Conservation (phyloP, 1,139 yeast species). For the Kodamaea sp. region DNA sequence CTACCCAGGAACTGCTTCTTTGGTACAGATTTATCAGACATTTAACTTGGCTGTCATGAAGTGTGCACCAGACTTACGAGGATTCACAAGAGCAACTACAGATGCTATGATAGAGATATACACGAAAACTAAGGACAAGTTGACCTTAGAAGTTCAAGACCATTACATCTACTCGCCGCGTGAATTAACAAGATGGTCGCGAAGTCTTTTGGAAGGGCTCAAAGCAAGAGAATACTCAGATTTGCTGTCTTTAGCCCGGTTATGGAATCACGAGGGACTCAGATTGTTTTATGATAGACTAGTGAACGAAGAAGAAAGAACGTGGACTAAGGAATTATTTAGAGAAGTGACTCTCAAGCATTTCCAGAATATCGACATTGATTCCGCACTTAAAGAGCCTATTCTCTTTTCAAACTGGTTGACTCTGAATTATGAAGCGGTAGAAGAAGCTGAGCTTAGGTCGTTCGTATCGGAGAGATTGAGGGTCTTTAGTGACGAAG, state of each 20-base stretch:
- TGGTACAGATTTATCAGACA: slow-evolving; percentile 65
- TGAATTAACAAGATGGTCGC: slow-evolving; percentile 85
- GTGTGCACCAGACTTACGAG: slow-evolving; percentile 61
- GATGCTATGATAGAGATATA: slow-evolving; percentile 71
- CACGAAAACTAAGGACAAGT: slow-evolving; percentile 38
- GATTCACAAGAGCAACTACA: slow-evolving; percentile 55
- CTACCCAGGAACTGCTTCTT: slow-evolving; percentile 70
- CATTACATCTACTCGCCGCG: slow-evolving; percentile 88
- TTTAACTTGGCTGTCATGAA: slow-evolving; percentile 62
- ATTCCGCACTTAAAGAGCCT: slow-evolving; percentile 45
- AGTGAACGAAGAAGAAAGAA: slow-evolving; percentile 47
- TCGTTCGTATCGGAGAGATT: slow-evolving; percentile 66
- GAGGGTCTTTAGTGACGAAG: slow-evolving; percentile 75
- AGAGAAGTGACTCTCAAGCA: slow-evolving; percentile 30
- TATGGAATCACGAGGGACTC: slow-evolving; percentile 84
- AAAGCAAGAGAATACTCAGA: slow-evolving; percentile 35
- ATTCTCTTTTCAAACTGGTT: slow-evolving; percentile 76
- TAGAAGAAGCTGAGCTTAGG: slow-evolving; percentile 47
- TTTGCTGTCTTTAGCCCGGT: slow-evolving; percentile 50
- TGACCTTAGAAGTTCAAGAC: slow-evolving; percentile 37
- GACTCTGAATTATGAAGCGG: slow-evolving; percentile 61
- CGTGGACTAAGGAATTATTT: slow-evolving; percentile 54
- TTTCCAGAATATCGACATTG: slow-evolving; percentile 52
- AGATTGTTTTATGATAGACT: slow-evolving; percentile 77
- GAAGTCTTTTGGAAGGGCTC: slow-evolving; percentile 70